Base-by-base conservation (phyloP, 23 red algal genomes). In the Cyanidium caldarium region DNA sequence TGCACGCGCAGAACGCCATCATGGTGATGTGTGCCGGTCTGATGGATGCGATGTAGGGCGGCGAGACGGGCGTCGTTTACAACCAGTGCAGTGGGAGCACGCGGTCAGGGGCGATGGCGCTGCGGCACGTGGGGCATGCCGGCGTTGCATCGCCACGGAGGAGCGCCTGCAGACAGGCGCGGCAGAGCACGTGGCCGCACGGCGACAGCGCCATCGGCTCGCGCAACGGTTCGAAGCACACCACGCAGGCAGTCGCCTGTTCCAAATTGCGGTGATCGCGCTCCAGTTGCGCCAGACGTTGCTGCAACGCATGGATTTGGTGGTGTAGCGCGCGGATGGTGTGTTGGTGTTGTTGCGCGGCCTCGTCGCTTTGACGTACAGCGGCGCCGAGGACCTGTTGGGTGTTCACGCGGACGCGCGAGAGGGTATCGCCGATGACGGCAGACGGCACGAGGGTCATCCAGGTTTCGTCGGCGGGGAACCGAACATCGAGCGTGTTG, bases 1-100 rank as follows among this genome's bases (percentile, higher is more conserved):
- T 96, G 91, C 91, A 96, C 67, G 91, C 91, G 15, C 91, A 96
- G 67, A 70, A 88, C 29, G 91, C 91, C 12, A 85, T 96, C 45
- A 76, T 96, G 37, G 45, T 96, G 40, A 46, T 61, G 1, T 96
- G 91, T 66, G 56, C 85, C 57, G 91, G 83, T 12, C 42, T 96
- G 33, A 38, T 56, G 31, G 38, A 38, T 31, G 70, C 30, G 70
- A 29, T 37, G 33, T 42, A 71, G 37, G 41, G 12, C n/a, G 41
- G n/a, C 13, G 13, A 44, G 13, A 13, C 41, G 12, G 13, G 41
- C 41, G 41, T 44, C 41, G n/a, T 61, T 28, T 61, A 61, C n/a
- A 14, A 10, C 51, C 19, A 28, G 51, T 61, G 51, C 7, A 61
- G 19, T 16, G n/a, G 10, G 19, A 61, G 10, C 5, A 28, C 51